These are phyloP conservation scores for Helianthus tuberosus DNA, from an alignment of 129 eudicot species.

Conservation along the genomic window DNA sequence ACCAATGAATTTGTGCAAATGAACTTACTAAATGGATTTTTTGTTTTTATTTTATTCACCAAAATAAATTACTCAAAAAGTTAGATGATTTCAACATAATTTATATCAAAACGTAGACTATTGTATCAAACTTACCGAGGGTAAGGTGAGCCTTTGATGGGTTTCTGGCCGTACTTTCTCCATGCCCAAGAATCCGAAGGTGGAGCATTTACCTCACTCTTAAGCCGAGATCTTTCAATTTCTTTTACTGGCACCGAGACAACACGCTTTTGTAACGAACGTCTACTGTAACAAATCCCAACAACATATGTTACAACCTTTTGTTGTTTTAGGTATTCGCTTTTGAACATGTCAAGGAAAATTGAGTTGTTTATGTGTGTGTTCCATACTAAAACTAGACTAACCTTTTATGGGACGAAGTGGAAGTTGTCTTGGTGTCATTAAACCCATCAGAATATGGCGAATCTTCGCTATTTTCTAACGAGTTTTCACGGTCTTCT, in stretches of 20 bases:
- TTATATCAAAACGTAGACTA: too few relatives aligned
- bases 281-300: constrained; percentile 43
- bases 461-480: constrained; percentile 61
- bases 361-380: constrained; percentile 5
- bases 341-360: background rate
- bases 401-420: constrained; percentile 71
- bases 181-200: constrained; percentile 99
- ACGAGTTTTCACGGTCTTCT: constrained; percentile 50
- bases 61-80: too few relatives aligned
- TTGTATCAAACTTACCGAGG: constrained; percentile 57
- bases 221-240: constrained; percentile 63
- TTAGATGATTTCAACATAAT: too few relatives aligned
- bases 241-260: constrained; percentile 76
- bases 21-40: background rate
- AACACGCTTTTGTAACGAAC: constrained; percentile 70
- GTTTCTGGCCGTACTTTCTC: constrained; percentile 97
- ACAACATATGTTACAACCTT: constrained; percentile 9
- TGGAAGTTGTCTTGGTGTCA: constrained; percentile 53
- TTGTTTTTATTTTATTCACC: background rate
- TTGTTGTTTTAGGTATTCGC: background rate
- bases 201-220: constrained; percentile 70
- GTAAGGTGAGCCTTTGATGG: constrained; percentile 99
- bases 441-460: constrained; percentile 52
- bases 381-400: background rate
- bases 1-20: constrained; percentile 5